These are phyloP conservation scores for Penicillium fimorum DNA, from an alignment of 495 filamentous ascomycete genomes.

Conservation along the genomic window DNA sequence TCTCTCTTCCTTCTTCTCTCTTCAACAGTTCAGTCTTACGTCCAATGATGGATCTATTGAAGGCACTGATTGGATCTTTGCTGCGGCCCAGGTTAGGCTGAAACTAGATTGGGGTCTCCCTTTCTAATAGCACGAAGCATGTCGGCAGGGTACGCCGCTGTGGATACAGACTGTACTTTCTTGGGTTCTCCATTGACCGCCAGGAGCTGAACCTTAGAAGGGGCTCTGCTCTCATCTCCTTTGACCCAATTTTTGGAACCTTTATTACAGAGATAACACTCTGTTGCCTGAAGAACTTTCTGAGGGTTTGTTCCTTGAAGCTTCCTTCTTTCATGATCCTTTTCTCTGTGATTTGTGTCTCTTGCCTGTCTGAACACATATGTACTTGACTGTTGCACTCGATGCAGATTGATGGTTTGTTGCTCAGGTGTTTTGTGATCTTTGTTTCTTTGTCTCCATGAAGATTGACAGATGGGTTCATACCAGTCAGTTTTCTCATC, in stretches of 20 bases:
- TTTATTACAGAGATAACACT: no score
- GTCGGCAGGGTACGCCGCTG: no score
- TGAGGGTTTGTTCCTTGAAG: background rate
- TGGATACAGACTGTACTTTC: no score
- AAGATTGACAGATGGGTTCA: background rate
- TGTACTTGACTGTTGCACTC: background rate
- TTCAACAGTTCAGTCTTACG: background rate
- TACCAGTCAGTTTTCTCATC: background rate
- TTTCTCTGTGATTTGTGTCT: background rate
- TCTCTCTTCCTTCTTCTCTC: background rate
- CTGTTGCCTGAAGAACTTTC: background rate
- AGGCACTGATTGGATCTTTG: no score
- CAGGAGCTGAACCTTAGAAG: no score
- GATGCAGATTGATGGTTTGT: background rate
- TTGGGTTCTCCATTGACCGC: no score
- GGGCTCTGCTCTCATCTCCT: no score
- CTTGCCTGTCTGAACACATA: background rate
- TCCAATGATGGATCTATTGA: no score
- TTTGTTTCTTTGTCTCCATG: background rate
- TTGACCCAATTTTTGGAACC: no score
- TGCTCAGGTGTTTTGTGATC: background rate
- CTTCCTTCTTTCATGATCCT: background rate
- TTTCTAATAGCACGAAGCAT: no score
- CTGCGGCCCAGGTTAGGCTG: no score
- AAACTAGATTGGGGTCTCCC: no score